phyloP scores from a whole-genome alignment of 164 flowering plant species.

The Magnolia changhungtana region DNA sequence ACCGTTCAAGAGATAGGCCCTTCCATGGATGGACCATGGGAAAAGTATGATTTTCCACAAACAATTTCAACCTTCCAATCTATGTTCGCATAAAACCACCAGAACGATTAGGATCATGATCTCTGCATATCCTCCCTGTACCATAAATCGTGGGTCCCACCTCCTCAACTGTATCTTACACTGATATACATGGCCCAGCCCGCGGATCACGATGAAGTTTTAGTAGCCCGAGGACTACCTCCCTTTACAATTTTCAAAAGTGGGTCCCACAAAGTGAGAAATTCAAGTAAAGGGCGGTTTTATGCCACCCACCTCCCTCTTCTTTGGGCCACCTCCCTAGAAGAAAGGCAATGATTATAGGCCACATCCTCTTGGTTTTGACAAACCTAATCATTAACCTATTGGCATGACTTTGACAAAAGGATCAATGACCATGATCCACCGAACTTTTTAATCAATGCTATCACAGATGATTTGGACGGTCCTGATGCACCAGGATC shows the following conservation, averaged over 20 bases:
- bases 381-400: conserved; percentile 39
- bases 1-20: too few relatives aligned
- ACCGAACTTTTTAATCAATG: background rate
- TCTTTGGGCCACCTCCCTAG: conserved; percentile 18
- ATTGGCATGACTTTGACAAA: conserved; percentile 4
- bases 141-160: background rate
- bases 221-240: background rate
- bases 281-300: conserved; percentile 1
- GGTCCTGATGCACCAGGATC: background rate
- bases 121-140: background rate
- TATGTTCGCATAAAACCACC: too few relatives aligned
- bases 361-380: conserved; percentile 32
- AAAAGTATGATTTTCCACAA: too few relatives aligned
- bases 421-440: conserved; percentile 1
- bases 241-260: background rate
- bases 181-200: background rate
- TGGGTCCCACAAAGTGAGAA: background rate
- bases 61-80: too few relatives aligned
- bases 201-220: background rate
- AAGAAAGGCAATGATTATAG: conserved; percentile 37
- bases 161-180: background rate
- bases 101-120: too few relatives aligned
- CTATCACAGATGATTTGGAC: conserved; percentile 9
- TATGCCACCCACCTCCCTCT: conserved; percentile 7
- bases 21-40: too few relatives aligned